Evolutionary conservation across 306 rosid genomes (phyloP).

Genomic region (Cicer cuneatum): DNA sequence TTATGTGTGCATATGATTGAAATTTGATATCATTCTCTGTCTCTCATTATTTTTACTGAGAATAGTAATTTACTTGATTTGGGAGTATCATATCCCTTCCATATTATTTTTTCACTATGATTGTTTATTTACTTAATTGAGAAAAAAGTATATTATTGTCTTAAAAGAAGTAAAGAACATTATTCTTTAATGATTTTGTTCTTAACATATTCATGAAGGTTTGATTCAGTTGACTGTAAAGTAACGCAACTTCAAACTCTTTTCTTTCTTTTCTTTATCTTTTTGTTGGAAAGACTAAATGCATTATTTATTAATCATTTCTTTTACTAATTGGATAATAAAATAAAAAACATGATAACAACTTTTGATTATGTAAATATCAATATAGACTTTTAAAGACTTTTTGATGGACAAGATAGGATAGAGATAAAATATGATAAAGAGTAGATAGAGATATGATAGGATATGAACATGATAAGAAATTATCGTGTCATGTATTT

Average conservation of each 20-base stretch:
- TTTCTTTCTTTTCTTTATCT: constrained; percentile 32
- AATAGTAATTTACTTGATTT: background rate
- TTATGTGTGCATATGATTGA: constrained; percentile 13
- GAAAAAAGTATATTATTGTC: constrained; percentile 25
- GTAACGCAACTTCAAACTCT: constrained; percentile 45
- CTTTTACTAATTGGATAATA: constrained; percentile 35
- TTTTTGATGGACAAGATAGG: too few relatives aligned
- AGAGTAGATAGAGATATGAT: too few relatives aligned
- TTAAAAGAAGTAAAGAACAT: constrained; percentile 39
- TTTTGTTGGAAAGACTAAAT: constrained; percentile 49
- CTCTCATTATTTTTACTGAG: constrained; percentile 18
- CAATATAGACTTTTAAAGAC: too few relatives aligned
- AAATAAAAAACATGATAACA: constrained; percentile 25
- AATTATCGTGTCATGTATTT: too few relatives aligned
- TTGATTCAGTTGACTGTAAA: constrained; percentile 52
- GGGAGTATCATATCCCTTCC: background rate
- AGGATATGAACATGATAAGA: too few relatives aligned
- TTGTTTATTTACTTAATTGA: constrained; percentile 1
- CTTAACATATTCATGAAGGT: constrained; percentile 42
- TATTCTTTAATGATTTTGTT: constrained; percentile 45
- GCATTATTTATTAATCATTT: constrained; percentile 39
- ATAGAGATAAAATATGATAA: too few relatives aligned
- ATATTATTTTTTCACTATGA: constrained; percentile 2
- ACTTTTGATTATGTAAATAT: constrained; percentile 10
- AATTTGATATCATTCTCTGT: background rate